Conservation (phyloP, 345 rosid genomes). For the Ailanthus altissimus region DNA sequence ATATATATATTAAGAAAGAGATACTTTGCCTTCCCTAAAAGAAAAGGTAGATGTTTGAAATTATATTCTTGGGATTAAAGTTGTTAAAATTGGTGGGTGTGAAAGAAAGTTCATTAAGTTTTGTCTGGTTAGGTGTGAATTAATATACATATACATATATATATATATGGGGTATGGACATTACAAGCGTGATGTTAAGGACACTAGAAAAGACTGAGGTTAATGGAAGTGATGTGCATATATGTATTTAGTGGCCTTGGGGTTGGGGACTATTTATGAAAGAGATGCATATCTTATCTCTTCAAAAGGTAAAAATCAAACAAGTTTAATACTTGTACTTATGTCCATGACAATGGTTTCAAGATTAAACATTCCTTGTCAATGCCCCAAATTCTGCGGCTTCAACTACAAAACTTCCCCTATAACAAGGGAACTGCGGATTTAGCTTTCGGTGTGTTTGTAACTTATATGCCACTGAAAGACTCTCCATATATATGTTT, state of each 20-base stretch:
- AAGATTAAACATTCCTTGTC: background rate
- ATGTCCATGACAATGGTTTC: no score
- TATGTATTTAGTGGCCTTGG: background rate
- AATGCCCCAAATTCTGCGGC: background rate
- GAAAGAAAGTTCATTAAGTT: background rate
- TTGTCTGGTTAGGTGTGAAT: constrained; percentile 11
- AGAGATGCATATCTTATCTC: constrained; percentile 21
- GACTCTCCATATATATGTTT: no score
- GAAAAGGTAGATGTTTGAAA: background rate
- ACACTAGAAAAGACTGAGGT: no score
- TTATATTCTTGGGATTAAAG: no score
- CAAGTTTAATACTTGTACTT: background rate
- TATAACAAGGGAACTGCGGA: no score
- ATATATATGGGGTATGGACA: no score
- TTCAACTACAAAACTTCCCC: no score
- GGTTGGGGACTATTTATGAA: constrained; percentile 12
- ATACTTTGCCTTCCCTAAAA: background rate
- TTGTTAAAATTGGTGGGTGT: background rate
- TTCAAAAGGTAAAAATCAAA: constrained; percentile 9
- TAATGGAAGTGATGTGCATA: constrained; percentile 7
- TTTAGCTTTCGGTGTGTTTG: no score
- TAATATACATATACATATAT: no score
- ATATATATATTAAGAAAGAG: background rate
- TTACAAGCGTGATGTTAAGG: no score
- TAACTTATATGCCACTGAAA: no score